Percentiles rank a stretch among this genome's conserved stretches.
phyloP scores from a whole-genome alignment of 768 basidiomycete genomes.

The Lentinula lateritia region DNA sequence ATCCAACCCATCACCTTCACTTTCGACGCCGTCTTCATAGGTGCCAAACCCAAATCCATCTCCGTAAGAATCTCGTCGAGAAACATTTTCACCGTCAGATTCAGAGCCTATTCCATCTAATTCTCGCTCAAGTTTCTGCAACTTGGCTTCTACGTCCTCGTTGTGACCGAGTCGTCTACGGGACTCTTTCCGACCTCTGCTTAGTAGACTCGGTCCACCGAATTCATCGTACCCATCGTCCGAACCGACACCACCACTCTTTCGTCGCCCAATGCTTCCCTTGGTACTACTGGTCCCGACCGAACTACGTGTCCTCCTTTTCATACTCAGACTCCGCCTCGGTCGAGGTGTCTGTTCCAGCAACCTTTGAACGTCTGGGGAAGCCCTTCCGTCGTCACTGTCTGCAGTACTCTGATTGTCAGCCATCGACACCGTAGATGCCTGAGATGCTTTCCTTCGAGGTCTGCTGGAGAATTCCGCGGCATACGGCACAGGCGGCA shows the following conservation, averaged over 20 bases:
- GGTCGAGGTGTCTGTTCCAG: constrained; percentile 1
- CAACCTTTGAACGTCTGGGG: not conserved
- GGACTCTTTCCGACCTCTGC: not conserved
- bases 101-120: not conserved
- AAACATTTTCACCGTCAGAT: not conserved
- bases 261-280: not conserved
- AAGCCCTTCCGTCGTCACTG: not conserved
- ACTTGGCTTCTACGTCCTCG: not conserved
- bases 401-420: not conserved
- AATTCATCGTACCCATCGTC: not conserved
- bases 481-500: not conserved
- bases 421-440: not conserved
- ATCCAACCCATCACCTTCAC: not conserved
- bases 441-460: not conserved
- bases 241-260: not conserved
- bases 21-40: not conserved
- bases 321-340: not conserved
- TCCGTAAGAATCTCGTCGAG: not conserved
- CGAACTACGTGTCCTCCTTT: not conserved
- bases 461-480: not conserved
- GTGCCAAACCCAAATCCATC: not conserved
- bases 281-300: not conserved
- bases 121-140: not conserved
- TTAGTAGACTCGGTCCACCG: not conserved
- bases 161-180: not conserved